These are phyloP conservation scores for Talaromyces sp. DNA, from an alignment of 2,329 filamentous ascomycete species.

Conservation along the genomic window DNA sequence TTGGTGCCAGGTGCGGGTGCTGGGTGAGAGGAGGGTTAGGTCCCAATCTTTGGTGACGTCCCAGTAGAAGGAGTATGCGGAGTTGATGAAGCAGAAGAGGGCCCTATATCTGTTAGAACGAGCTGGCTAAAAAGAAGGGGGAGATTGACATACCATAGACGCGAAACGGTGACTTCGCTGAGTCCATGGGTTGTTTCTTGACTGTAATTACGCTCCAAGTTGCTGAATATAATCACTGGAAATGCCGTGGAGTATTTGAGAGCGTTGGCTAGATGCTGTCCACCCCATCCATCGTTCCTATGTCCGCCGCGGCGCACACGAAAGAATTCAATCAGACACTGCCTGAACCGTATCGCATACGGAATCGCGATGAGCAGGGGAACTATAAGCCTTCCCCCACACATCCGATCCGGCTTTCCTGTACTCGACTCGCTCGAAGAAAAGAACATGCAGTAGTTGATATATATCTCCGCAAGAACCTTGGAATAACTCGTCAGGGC, in stretches of 20 bases:
- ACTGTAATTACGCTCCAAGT: conserved; percentile 66
- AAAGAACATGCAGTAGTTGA: conserved; percentile 89
- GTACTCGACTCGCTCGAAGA: conserved; percentile 69
- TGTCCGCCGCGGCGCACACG: conserved; percentile 62
- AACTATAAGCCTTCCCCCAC: conserved; percentile 75
- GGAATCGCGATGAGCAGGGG: conserved; percentile 82
- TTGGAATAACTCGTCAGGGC: conserved; percentile 93
- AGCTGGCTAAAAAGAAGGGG: not conserved
- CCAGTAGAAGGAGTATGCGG: conserved; percentile 97
- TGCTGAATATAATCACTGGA: conserved; percentile 79
- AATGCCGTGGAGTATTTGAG: conserved; percentile 93
- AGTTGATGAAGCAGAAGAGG: conserved; percentile 74
- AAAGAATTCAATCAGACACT: conserved; percentile 85
- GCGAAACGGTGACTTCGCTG: conserved; percentile 56
- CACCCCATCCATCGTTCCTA: conserved; percentile 64
- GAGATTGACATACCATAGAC: conserved; percentile 50
- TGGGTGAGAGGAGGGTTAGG: conserved; percentile 71
- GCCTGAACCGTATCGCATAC: conserved; percentile 80
- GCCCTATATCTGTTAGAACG: conserved; percentile 54
- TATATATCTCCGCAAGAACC: conserved; percentile 84
- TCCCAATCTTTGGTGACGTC: conserved; percentile 97
- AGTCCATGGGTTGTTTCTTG: conserved; percentile 50
- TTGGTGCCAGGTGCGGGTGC: conserved; percentile 39
- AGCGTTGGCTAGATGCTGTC: conserved; percentile 88
- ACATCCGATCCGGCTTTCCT: conserved; percentile 74